Percentiles rank a stretch among this genome's conserved stretches.
phyloP scores from a whole-genome alignment of 2,329 filamentous ascomycete genomes.

The Neofusicoccum parvum region DNA sequence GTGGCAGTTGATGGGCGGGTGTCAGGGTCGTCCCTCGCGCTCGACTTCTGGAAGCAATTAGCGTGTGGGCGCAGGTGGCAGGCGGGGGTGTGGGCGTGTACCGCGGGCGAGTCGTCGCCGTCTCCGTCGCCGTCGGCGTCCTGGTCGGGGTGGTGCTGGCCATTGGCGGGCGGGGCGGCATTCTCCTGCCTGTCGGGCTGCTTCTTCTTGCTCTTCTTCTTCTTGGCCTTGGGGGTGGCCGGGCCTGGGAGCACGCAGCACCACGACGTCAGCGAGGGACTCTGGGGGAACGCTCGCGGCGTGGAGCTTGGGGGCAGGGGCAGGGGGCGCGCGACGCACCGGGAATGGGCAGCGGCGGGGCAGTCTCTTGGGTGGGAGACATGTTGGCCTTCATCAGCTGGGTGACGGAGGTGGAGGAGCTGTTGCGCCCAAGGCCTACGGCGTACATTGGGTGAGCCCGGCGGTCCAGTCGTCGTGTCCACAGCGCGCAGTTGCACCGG shows the following conservation, averaged over 20 bases:
- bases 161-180: conserved; percentile 29
- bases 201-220: conserved; percentile 62
- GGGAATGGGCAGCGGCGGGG: conserved; percentile 15
- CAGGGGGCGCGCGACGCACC: conserved; percentile 20
- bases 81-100: conserved; percentile 6
- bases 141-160: conserved; percentile 30
- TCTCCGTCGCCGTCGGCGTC: conserved; percentile 37
- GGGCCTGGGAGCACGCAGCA: conserved; percentile 14
- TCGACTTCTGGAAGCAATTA: conserved; percentile 19
- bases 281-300: not conserved
- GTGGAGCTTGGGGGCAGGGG: conserved; percentile 1
- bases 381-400: conserved; percentile 21
- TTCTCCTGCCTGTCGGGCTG: conserved; percentile 46
- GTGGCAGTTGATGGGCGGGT: conserved; percentile 11
- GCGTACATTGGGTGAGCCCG: conserved; percentile 12
- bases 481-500: conserved; percentile 1
- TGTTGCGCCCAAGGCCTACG: conserved; percentile 19
- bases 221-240: conserved; percentile 28
- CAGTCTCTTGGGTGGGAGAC: conserved; percentile 19
- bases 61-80: conserved; percentile 23
- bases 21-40: conserved; percentile 11
- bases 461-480: conserved; percentile 17
- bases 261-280: conserved; percentile 7
- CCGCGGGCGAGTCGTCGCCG: conserved; percentile 27
- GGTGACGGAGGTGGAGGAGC: conserved; percentile 18